Base-by-base conservation (phyloP, 225 moss, liverwort and hornwort species). In the Sphagnum tenellum region DNA sequence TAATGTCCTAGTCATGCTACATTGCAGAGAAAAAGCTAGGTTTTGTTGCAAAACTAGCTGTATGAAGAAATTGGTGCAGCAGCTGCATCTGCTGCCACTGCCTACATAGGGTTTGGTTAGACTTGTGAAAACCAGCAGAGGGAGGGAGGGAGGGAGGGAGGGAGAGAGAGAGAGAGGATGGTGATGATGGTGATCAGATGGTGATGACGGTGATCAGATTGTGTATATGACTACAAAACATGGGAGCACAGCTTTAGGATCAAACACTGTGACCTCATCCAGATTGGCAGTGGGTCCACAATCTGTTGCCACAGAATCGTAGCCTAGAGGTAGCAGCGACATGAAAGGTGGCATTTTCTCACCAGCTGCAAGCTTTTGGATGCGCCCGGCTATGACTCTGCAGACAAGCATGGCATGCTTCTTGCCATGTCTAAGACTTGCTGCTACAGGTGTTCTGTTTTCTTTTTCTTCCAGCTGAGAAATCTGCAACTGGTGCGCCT, bases 221-320 rank as follows among this genome's bases (percentile, higher is more conserved):
- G 68, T 87, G 73, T 94, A 94, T 67, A 94, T 80, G 69, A 94
- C 94, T 54, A 94, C 80, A 69, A 94, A 94, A 66, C 94, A 94
- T 3, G 94, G 89, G 5, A 94, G 75, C 29, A 94, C 85, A 11
- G 91, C 87, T 72, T 76, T 89, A 66, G 83, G 78, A 60, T 85
- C 88, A 8, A 91, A 94, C 29, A 91, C 91, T 12, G 86, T 69
- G 47, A 94, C 89, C 50, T 89, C 81, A 58, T 87, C 94, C 8
- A 91, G 71, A 63, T 86, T 91, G 2, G 94, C 64, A 0, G 83
- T 63, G 55, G 81, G 67, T 50, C 85, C 83, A 1, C 75, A 78
- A n/a, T 83, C 76, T 9, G 76, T 73, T 52, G 52, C 52, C 9
- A 52, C 9, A 2, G 52, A 52, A 9, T 52, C 52, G 9, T 5